Evolutionary conservation across 1,284 basidiomycete species (phyloP).

Genomic region (Melampsora americana): DNA sequence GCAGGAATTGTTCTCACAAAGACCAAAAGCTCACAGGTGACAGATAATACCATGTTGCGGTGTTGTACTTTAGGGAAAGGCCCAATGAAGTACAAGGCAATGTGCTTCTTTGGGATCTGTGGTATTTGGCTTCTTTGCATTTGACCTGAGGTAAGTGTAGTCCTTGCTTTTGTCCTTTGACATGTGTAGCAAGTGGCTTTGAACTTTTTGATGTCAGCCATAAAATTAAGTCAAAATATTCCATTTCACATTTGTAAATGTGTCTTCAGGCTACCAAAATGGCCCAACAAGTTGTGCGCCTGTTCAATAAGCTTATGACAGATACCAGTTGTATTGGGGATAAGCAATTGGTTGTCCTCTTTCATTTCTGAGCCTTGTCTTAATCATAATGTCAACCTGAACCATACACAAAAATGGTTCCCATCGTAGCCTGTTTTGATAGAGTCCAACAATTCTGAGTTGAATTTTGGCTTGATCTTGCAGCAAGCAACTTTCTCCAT

Average conservation of each 20-base stretch:
- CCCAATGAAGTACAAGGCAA: constrained; percentile 10
- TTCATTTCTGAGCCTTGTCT: background rate
- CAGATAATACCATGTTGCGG: constrained; percentile 11
- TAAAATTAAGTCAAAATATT: constrained; percentile 4
- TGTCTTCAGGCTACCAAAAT: constrained; percentile 9
- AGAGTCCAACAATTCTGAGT: background rate
- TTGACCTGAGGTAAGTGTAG: background rate
- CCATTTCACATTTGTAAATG: background rate
- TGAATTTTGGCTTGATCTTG: background rate
- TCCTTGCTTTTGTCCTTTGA: background rate
- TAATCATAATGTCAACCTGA: background rate
- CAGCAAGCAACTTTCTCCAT: too few relatives aligned
- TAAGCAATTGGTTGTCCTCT: background rate
- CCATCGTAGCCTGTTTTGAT: background rate
- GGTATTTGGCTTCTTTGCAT: background rate
- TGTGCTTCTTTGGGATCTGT: background rate
- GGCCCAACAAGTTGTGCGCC: background rate
- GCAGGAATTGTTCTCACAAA: background rate
- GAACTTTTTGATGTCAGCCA: background rate
- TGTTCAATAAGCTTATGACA: background rate
- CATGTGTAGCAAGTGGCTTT: background rate
- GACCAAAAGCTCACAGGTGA: background rate
- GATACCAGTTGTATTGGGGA: background rate
- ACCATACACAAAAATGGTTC: background rate
- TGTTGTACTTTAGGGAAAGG: background rate